phyloP scores from a whole-genome alignment of 2,329 filamentous ascomycete species.

The Fusarium sp. region DNA sequence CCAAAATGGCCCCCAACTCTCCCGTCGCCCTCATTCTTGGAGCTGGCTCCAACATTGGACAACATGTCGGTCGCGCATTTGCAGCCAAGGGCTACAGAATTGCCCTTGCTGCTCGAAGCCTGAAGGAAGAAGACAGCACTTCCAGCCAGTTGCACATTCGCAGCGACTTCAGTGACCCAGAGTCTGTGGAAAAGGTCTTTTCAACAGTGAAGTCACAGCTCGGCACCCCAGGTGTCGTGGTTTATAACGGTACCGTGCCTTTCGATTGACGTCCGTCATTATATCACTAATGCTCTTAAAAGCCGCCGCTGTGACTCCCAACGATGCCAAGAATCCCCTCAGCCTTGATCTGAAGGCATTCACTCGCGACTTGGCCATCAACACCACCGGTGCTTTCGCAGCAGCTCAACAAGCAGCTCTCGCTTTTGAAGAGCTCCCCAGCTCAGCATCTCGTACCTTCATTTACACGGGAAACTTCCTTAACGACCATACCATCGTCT shows the following conservation, averaged over 20 bases:
- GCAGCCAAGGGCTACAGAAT: constrained; percentile 39
- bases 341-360: constrained; percentile 9
- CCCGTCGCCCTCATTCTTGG: constrained; percentile 41
- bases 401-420: constrained; percentile 52
- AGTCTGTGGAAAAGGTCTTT: constrained; percentile 19
- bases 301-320: constrained; percentile 27
- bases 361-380: constrained; percentile 17
- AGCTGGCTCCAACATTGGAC: constrained; percentile 38
- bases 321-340: constrained; percentile 16
- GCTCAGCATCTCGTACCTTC: constrained; percentile 52
- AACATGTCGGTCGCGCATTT: constrained; percentile 34
- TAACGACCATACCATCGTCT: constrained; percentile 45
- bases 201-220: constrained; percentile 21
- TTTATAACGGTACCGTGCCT: constrained; percentile 34
- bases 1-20: not conserved
- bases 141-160: constrained; percentile 47
- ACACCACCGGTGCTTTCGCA: constrained; percentile 44
- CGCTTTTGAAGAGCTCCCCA: constrained; percentile 48
- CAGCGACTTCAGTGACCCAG: constrained; percentile 52
- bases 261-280: no score
- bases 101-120: constrained; percentile 33
- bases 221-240: constrained; percentile 33
- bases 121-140: constrained; percentile 37
- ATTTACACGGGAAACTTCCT: constrained; percentile 59
- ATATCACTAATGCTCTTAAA: no score